Percentiles rank a stretch among this genome's conserved stretches.
Conservation (phyloP, 352 stramenopile species). For the Pythium dissotocum region DNA sequence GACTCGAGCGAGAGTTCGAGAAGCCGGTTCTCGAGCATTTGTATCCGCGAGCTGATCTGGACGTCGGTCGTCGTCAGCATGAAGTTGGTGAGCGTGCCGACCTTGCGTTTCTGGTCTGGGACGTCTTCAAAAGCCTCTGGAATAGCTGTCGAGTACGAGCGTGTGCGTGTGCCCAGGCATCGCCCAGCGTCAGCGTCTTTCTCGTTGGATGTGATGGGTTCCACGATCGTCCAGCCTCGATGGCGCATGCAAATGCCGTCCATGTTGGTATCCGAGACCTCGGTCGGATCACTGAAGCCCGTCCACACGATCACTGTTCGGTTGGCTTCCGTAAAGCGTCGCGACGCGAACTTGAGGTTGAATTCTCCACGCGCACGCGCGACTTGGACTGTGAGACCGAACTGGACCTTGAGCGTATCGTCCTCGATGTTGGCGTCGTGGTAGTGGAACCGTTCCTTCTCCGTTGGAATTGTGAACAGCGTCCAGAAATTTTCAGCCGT, state of each 20-base stretch:
- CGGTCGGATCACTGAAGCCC: conserved; percentile 13
- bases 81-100: conserved; percentile 30
- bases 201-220: not conserved
- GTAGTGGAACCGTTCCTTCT: conserved; percentile 19
- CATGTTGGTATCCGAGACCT: conserved; percentile 24
- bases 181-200: not conserved
- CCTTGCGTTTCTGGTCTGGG: conserved; percentile 22
- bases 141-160: conserved; percentile 16
- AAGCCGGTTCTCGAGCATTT: conserved; percentile 25
- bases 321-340: conserved; percentile 9
- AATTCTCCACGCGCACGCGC: conserved; percentile 5
- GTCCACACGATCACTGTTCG: conserved; percentile 23
- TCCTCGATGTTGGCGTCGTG: conserved; percentile 20
- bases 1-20: not conserved
- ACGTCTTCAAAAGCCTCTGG: conserved; percentile 22
- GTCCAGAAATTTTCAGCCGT: conserved; percentile 12
- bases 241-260: conserved; percentile 24
- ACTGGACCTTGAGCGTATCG: conserved; percentile 16
- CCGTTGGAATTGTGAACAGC: conserved; percentile 4
- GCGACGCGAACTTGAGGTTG: conserved; percentile 13
- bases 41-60: conserved; percentile 10
- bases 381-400: conserved; percentile 7
- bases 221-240: conserved; percentile 18
- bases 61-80: conserved; percentile 18
- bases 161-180: conserved; percentile 7